Evolutionary conservation across 2,329 filamentous ascomycete species (phyloP).

Genomic region (Paracorniculantispora psalliotae): DNA sequence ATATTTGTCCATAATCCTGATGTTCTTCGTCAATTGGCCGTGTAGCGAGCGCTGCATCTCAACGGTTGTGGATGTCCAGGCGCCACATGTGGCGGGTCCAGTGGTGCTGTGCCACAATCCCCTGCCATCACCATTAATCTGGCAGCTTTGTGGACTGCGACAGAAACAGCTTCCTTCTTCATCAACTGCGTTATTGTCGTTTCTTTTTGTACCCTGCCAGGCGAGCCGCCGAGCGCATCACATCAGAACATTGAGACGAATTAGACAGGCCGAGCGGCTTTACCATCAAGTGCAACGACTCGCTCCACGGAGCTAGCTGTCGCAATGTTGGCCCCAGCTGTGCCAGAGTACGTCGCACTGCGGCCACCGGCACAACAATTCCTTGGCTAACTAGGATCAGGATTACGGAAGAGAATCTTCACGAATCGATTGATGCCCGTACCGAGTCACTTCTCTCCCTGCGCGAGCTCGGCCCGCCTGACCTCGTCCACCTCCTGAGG

Average conservation of each 20-base stretch:
- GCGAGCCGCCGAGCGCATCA: not conserved
- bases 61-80: not conserved
- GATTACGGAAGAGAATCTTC: slow-evolving; percentile 87
- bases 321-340: slow-evolving; percentile 68
- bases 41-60: no score
- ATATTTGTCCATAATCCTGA: no score
- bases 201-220: not conserved
- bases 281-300: slow-evolving; percentile 15
- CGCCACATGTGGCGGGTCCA: slow-evolving; percentile 12
- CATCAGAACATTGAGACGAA: not conserved
- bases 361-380: slow-evolving; percentile 13
- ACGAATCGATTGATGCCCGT: slow-evolving; percentile 86
- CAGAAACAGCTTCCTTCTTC: not conserved
- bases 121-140: slow-evolving; percentile 11
- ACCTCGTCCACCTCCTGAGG: slow-evolving; percentile 92
- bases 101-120: slow-evolving; percentile 13
- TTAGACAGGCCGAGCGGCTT: not conserved
- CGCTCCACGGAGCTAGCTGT: slow-evolving; percentile 19
- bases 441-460: slow-evolving; percentile 82
- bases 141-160: slow-evolving; percentile 7
- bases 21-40: not conserved
- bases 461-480: slow-evolving; percentile 90
- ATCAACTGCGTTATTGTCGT: not conserved
- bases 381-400: slow-evolving; percentile 40
- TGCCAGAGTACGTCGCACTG: slow-evolving; percentile 60